Base-by-base conservation (phyloP, 169 alveolate species). In the Theileria parva region DNA sequence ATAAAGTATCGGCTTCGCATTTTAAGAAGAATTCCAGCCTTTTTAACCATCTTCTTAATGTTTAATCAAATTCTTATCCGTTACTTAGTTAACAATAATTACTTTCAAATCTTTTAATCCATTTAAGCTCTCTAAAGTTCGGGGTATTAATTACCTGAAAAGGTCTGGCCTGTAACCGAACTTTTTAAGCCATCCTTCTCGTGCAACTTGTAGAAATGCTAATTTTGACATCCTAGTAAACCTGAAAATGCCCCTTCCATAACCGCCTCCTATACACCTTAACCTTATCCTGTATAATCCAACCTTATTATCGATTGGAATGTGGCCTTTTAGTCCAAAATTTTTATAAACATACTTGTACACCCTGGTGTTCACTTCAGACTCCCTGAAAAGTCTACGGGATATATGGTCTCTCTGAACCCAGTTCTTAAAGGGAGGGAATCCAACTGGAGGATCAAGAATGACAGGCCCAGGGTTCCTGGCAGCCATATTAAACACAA, bases 111-210 rank as follows among this genome's bases (percentile, higher is more conserved):
- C 37, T 1, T 44, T 44, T 11, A 44, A 44, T 44, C 17, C 37
- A 1, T 32, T 44, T 44, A 13, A 44, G 2, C 15, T 11, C 53
- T 1, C 15, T 44, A 1, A 13, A 44, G 15, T 44, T 15, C 53
- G 2, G 17, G 15, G 8, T 44, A 44, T 32, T 15, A 44, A 44
- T 13, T 80, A 90, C 69, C 95, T 37, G 79, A 91, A 91, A 61
- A 91, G 66, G 73, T 91, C 95, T 66, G 95, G 93, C 39, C 95
- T 28, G 72, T 87, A 91, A 34, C 96, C 96, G 77, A 89, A 93
- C 44, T 81, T 79, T 77, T 81, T 83, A 57, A 93, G 88, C 96
- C 96, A 93, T 51, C 96, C 96, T 77, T 93, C 96, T 48, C 96
- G 60, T 19, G 93, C 95, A 28, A 91, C 91, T 79, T 93, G 96